These are phyloP conservation scores for Penicillium alfredii DNA, from an alignment of 495 filamentous ascomycete genomes.

Conservation along the genomic window DNA sequence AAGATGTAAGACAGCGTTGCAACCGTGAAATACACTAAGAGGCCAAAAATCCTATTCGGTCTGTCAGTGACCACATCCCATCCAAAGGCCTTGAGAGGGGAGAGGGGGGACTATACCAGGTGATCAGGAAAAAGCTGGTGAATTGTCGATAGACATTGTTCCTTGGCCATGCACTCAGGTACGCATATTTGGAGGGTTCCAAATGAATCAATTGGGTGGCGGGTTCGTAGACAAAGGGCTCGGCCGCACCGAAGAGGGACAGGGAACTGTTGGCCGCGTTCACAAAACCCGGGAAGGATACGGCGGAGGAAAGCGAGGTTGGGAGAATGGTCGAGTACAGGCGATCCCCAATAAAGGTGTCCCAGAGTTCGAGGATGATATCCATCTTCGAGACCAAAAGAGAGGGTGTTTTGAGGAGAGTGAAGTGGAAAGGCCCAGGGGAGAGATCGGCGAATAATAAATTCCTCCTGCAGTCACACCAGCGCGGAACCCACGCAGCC, in stretches of 20 bases:
- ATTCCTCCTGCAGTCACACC: slow-evolving; percentile 32
- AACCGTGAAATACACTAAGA: slow-evolving; percentile 77
- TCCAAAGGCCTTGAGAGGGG: not conserved
- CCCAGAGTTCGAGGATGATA: slow-evolving; percentile 78
- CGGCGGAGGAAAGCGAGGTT: slow-evolving; percentile 45
- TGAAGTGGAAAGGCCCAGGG: slow-evolving; percentile 6
- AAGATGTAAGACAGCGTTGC: slow-evolving; percentile 82
- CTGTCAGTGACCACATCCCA: slow-evolving; percentile 16
- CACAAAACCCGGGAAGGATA: slow-evolving; percentile 35
- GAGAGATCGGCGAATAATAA: slow-evolving; percentile 22
- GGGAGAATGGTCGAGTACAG: slow-evolving; percentile 70
- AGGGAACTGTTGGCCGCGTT: slow-evolving; percentile 37
- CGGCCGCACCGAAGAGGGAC: slow-evolving; percentile 36
- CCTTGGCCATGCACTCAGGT: slow-evolving; percentile 70
- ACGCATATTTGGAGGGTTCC: slow-evolving; percentile 70
- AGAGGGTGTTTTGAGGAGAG: slow-evolving; percentile 1
- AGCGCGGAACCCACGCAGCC: slow-evolving; percentile 36
- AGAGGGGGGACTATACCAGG: slow-evolving; percentile 56
- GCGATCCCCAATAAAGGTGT: slow-evolving; percentile 78
- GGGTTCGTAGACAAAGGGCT: slow-evolving; percentile 60
- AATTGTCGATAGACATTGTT: slow-evolving; percentile 77
- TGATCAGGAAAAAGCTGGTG: slow-evolving; percentile 72
- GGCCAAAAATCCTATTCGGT: slow-evolving; percentile 66
- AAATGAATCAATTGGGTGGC: slow-evolving; percentile 66
- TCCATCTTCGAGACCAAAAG: slow-evolving; percentile 58